Evolutionary conservation across 352 stramenopile genomes (phyloP).

Genomic region (Pythium utonaiense): DNA sequence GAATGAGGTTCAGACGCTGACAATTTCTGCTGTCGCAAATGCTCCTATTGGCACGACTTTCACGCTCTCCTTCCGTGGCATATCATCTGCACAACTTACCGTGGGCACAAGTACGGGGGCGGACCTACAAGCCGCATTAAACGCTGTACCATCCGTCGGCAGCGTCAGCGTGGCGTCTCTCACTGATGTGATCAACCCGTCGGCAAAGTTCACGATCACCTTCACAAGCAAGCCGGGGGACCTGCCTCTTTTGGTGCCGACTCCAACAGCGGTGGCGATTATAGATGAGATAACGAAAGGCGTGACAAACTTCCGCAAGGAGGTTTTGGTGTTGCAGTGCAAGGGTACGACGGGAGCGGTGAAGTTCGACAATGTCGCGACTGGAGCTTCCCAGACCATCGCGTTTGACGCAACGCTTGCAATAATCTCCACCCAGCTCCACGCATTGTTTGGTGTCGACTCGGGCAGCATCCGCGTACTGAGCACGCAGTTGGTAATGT

Average conservation of each 20-base stretch:
- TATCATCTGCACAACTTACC: conserved; percentile 24
- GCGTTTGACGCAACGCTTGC: conserved; percentile 29
- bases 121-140: conserved; percentile 32
- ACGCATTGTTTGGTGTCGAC: conserved; percentile 47
- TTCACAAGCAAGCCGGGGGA: conserved; percentile 52
- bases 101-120: conserved; percentile 34
- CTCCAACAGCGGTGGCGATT: conserved; percentile 12
- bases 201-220: conserved; percentile 40
- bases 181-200: conserved; percentile 11
- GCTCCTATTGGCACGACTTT: conserved; percentile 32
- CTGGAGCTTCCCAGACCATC: conserved; percentile 1
- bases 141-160: conserved; percentile 39
- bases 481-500: conserved; percentile 42
- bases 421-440: conserved; percentile 36
- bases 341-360: conserved; percentile 31
- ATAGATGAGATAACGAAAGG: conserved; percentile 32
- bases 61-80: conserved; percentile 51
- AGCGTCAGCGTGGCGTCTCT: conserved; percentile 38
- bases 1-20: conserved; percentile 46
- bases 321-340: conserved; percentile 59
- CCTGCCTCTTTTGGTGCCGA: conserved; percentile 35
- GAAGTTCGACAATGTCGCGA: conserved; percentile 26
- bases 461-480: conserved; percentile 56
- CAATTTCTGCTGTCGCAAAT: conserved; percentile 23
- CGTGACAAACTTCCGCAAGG: conserved; percentile 61